Evolutionary conservation across 495 filamentous ascomycete species (phyloP).

Genomic region (Penicillium malachiteum): DNA sequence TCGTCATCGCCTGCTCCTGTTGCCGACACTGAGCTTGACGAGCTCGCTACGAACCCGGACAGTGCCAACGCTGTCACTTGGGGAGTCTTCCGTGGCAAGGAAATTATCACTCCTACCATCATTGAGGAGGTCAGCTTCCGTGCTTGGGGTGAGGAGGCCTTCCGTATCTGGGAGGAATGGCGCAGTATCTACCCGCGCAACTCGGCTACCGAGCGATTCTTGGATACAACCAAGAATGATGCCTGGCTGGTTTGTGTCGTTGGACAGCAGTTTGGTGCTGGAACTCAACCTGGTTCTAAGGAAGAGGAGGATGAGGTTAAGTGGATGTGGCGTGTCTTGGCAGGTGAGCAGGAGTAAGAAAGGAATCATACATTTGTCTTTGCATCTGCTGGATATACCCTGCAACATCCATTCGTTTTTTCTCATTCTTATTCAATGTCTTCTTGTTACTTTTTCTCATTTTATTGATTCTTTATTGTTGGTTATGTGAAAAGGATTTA

Average conservation of each 20-base stretch:
- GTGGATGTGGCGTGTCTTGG: constrained; percentile 45
- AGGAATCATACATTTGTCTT: neutral
- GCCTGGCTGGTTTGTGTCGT: constrained; percentile 90
- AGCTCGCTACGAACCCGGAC: constrained; percentile 39
- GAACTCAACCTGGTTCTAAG: constrained; percentile 38
- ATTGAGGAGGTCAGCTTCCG: constrained; percentile 95
- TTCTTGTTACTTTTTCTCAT: neutral
- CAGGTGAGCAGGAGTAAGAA: constrained; percentile 24
- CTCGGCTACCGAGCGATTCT: constrained; percentile 63
- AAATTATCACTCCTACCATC: constrained; percentile 96
- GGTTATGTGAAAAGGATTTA: constrained; percentile 15
- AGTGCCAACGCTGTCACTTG: constrained; percentile 93
- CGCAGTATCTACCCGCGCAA: constrained; percentile 72
- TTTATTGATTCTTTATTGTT: neutral
- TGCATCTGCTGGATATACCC: constrained; percentile 21
- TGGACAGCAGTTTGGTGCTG: constrained; percentile 70
- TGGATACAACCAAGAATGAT: constrained; percentile 64
- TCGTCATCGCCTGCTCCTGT: constrained; percentile 52
- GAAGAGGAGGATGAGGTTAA: constrained; percentile 45
- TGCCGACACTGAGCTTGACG: constrained; percentile 32
- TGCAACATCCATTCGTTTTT: constrained; percentile 2
- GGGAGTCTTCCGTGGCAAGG: constrained; percentile 94
- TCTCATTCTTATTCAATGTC: constrained; percentile 1
- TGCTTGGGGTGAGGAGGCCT: constrained; percentile 95
- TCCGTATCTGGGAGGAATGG: constrained; percentile 94